A percentile compares a stretch with the other conserved stretches of the same genome.
Conservation (phyloP, 805 yeast species). For the Candida sphagnicola region DNA sequence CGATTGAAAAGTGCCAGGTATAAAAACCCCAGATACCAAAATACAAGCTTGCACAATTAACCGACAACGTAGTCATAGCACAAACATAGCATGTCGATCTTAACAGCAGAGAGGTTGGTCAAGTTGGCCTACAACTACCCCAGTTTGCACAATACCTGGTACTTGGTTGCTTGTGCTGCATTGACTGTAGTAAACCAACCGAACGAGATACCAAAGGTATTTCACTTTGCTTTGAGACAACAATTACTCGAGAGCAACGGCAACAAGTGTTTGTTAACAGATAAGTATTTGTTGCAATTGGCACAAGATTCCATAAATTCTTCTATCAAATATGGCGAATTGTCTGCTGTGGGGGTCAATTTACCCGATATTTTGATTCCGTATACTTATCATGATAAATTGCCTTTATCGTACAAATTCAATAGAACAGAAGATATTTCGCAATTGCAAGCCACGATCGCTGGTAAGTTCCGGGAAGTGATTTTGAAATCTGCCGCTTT, state of each 20-base stretch:
- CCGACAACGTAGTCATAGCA: neutral
- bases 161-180: constrained; percentile 73
- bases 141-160: constrained; percentile 60
- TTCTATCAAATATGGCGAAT: constrained; percentile 34
- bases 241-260: constrained; percentile 32
- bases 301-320: constrained; percentile 39
- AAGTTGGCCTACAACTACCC: constrained; percentile 53
- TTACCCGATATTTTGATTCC: constrained; percentile 42
- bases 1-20: no score
- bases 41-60: neutral
- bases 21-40: constrained; percentile 2
- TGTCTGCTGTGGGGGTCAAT: constrained; percentile 37
- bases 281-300: constrained; percentile 27
- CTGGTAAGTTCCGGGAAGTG: constrained; percentile 69
- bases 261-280: constrained; percentile 27
- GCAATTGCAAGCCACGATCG: constrained; percentile 29
- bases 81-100: constrained; percentile 7
- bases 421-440: constrained; percentile 30
- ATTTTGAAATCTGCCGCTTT: constrained; percentile 74
- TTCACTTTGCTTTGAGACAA: constrained; percentile 60
- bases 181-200: constrained; percentile 81
- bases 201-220: constrained; percentile 69
- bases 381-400: constrained; percentile 30
- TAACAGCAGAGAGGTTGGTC: constrained; percentile 55
- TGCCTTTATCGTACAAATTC: constrained; percentile 35